These are phyloP conservation scores for Aspergillus avenaceus DNA, from an alignment of 495 filamentous ascomycete genomes.

Conservation along the genomic window DNA sequence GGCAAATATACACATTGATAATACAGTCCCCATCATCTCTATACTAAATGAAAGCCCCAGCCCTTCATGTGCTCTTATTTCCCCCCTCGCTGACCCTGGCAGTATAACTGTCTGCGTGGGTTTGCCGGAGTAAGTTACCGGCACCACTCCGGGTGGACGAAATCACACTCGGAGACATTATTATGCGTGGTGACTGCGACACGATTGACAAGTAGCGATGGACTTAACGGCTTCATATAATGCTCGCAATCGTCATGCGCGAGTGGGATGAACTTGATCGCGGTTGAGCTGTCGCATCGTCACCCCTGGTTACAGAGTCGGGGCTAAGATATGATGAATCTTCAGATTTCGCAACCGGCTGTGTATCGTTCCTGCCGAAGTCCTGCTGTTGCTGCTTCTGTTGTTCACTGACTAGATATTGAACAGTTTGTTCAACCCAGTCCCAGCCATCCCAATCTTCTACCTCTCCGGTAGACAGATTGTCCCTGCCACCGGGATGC, in stretches of 20 bases:
- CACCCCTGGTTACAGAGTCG: conserved; percentile 32
- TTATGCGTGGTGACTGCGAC: background rate
- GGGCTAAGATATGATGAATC: conserved; percentile 28
- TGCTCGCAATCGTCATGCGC: conserved; percentile 77
- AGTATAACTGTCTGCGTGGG: no score
- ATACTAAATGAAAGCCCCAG: background rate
- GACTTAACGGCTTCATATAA: conserved; percentile 46
- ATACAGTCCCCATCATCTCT: background rate
- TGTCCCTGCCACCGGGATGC: background rate
- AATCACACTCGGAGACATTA: background rate
- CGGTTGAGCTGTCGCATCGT: conserved; percentile 34
- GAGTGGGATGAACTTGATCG: conserved; percentile 39
- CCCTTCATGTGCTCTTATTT: background rate
- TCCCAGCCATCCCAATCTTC: conserved; percentile 53
- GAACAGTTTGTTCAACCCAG: conserved; percentile 46
- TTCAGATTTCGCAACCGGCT: conserved; percentile 13
- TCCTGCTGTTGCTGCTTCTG: conserved; percentile 23
- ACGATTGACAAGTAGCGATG: background rate
- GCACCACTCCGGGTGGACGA: no score
- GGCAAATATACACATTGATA: conserved; percentile 1
- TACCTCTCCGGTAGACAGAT: conserved; percentile 5
- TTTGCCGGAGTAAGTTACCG: no score
- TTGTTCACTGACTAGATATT: conserved; percentile 41
- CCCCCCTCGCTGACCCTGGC: no score
- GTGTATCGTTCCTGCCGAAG: conserved; percentile 9